Evolutionary conservation across 1,284 basidiomycete genomes (phyloP), one percentile per base, ranked within the genome.

Genomic region (Xerocomus nothofagi): DNA sequence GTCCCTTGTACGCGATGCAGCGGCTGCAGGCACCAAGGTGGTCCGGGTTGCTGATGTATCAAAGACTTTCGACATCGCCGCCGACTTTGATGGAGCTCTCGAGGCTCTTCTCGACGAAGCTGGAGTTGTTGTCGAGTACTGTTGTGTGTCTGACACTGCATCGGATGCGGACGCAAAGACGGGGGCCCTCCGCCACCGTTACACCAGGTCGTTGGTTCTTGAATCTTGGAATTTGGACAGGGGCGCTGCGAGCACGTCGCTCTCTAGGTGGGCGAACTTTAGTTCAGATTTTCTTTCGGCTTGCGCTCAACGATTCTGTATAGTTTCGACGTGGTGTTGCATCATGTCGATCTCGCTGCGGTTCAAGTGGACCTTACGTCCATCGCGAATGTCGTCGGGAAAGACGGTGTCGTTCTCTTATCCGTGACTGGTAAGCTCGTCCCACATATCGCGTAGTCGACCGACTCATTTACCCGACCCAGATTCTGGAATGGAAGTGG

Each of bases 121-220:
- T 26, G 47, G 55, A 4, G 33, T 67, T 2, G 39, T 66, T 9
- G 55, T 64, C 14, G 61, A 65, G 30, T 65, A 67, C 31, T 53
- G 56, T 17, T 65, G 61, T 21, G 53, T 58, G 21, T 54, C 65
- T 29, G 31, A 31, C 18, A 52, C 50, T 10, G 12, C 59, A 14
- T 49, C 48, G 27, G 53, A 60, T 20, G 63, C 65, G 14, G 63
- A 65, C 21, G 47, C 38, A 2, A 67, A 65, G 55, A 63, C 53
- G 0, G n/a, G 29, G 15, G 14, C 32, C 0, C 27, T 65, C 8
- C 49, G 30, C 18, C 50, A 66, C 23, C n/a, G 46, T 3, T 34
- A 52, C 2, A 24, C 60, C 5, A 50, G 46, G 41, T 60, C 65
- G 2, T 31, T 59, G 18, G 53, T 53, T 30, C 41, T 66, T 2